Percentiles rank a stretch among this genome's conserved stretches.
These are phyloP conservation scores for Ilex asprella DNA, from an alignment of 257 asterid species.

Conservation along the genomic window DNA sequence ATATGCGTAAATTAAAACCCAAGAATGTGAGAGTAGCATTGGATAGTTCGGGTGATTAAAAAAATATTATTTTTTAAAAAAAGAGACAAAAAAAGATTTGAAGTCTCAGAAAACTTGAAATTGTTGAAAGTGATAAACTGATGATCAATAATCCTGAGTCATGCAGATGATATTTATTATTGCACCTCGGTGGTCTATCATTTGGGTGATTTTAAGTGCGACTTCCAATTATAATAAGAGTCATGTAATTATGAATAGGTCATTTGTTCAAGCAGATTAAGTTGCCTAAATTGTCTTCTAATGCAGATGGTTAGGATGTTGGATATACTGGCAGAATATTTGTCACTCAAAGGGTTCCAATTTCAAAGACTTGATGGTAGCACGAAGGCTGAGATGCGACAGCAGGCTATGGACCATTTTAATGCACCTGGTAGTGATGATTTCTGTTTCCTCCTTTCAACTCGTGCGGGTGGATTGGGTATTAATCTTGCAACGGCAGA, in stretches of 20 bases:
- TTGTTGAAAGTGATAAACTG: too few relatives aligned
- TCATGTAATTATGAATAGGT: background rate
- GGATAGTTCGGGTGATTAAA: too few relatives aligned
- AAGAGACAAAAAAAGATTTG: too few relatives aligned
- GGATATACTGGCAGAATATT: slow-evolving; percentile 94
- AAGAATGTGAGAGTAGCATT: too few relatives aligned
- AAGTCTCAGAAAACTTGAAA: too few relatives aligned
- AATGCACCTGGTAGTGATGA: slow-evolving; percentile 98
- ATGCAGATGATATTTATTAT: too few relatives aligned
- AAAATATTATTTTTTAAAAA: too few relatives aligned
- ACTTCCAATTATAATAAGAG: too few relatives aligned
- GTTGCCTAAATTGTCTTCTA: slow-evolving; percentile 16
- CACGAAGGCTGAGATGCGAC: slow-evolving; percentile 94
- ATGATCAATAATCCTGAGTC: too few relatives aligned
- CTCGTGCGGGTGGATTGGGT: slow-evolving; percentile 99
- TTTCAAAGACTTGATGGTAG: slow-evolving; percentile 99
- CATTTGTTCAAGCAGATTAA: slow-evolving; percentile 5
- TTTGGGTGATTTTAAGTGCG: too few relatives aligned
- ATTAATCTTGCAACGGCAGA: slow-evolving; percentile 99
- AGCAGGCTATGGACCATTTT: slow-evolving; percentile 99
- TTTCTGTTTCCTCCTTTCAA: slow-evolving; percentile 98
- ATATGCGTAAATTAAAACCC: too few relatives aligned
- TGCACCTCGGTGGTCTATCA: too few relatives aligned
- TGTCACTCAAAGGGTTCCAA: slow-evolving; percentile 85
- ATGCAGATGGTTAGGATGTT: slow-evolving; percentile 97